phyloP scores from a whole-genome alignment of 768 basidiomycete species.

The Pisolithus microcarpus region DNA sequence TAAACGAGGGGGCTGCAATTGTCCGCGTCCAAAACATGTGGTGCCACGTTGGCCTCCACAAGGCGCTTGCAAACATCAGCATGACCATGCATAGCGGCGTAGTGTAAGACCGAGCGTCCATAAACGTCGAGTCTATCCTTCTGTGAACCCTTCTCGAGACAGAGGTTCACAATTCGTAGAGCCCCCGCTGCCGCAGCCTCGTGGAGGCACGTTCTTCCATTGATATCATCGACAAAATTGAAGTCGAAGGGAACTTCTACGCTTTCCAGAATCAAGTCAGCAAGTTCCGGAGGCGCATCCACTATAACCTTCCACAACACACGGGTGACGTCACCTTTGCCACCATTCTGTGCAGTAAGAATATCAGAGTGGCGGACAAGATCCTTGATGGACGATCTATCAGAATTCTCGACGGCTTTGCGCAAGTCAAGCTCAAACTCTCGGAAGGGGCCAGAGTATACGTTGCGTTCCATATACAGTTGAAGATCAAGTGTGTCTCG shows the following conservation, averaged over 20 bases:
- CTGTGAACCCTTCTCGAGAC: conserved; percentile 66
- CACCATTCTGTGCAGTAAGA: conserved; percentile 52
- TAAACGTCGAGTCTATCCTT: conserved; percentile 79
- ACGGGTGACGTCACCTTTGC: conserved; percentile 70
- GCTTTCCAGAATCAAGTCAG: conserved; percentile 66
- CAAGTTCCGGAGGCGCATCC: conserved; percentile 67
- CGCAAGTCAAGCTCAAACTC: conserved; percentile 86
- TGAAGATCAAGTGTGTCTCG: conserved; percentile 72
- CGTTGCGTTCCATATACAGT: conserved; percentile 53
- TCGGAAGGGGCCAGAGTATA: conserved; percentile 66
- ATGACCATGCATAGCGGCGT: conserved; percentile 92
- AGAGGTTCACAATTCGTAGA: conserved; percentile 69
- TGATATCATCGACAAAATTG: conserved; percentile 92
- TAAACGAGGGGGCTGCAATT: conserved; percentile 93
- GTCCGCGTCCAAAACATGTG: conserved; percentile 78
- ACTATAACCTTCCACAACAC: conserved; percentile 92
- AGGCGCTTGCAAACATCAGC: conserved; percentile 67
- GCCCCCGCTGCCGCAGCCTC: conserved; percentile 86
- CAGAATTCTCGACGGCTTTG: conserved; percentile 61
- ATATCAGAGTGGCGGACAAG: conserved; percentile 65
- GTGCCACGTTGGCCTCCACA: conserved; percentile 57
- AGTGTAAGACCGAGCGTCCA: conserved; percentile 90
- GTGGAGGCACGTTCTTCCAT: conserved; percentile 88
- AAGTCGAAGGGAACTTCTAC: conserved; percentile 75
- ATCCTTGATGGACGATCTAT: conserved; percentile 55